Percentiles rank a stretch among this genome's conserved stretches.
Evolutionary conservation across 257 asterid species (phyloP).

Genomic region (Echium plantagineum): DNA sequence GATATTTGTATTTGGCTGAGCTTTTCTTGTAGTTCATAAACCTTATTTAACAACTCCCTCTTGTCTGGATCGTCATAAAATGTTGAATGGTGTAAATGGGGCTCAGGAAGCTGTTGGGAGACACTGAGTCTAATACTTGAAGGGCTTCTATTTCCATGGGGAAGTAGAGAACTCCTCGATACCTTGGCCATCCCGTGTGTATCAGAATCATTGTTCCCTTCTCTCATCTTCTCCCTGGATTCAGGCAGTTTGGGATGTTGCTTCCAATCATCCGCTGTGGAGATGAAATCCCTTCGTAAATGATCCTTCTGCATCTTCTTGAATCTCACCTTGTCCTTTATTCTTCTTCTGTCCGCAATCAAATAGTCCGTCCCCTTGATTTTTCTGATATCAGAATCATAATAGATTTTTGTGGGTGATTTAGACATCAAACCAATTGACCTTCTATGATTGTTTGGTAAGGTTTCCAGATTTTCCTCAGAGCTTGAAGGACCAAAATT

Average conservation of each 20-base stretch:
- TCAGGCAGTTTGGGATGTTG: slow-evolving; percentile 25
- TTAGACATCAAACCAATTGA: slow-evolving; percentile 20
- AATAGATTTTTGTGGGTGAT: slow-evolving; percentile 36
- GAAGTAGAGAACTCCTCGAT: slow-evolving; percentile 20
- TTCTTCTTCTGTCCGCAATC: slow-evolving; percentile 17
- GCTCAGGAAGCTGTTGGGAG: slow-evolving; percentile 31
- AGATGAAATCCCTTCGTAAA: slow-evolving; percentile 11
- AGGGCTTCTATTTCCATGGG: slow-evolving; percentile 22
- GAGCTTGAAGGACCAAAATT: slow-evolving; percentile 31
- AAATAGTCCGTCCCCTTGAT: slow-evolving; percentile 15
- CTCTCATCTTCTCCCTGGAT: slow-evolving; percentile 19
- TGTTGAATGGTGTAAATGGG: slow-evolving; percentile 24
- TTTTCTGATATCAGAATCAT: slow-evolving; percentile 50
- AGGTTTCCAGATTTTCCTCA: slow-evolving; percentile 26
- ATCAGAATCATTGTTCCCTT: slow-evolving; percentile 14
- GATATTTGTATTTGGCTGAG: slow-evolving; percentile 30
- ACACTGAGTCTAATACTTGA: slow-evolving; percentile 15
- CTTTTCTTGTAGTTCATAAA: slow-evolving; percentile 61
- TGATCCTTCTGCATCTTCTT: slow-evolving; percentile 13
- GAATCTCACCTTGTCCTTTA: slow-evolving; percentile 12
- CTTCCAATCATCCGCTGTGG: slow-evolving; percentile 22
- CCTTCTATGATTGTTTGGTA: slow-evolving; percentile 18
- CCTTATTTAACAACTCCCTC: slow-evolving; percentile 52
- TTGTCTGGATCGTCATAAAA: slow-evolving; percentile 40
- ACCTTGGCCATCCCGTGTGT: slow-evolving; percentile 15